Base-by-base conservation (phyloP, 306 rosid species). In the Vachellia pachyceras region DNA sequence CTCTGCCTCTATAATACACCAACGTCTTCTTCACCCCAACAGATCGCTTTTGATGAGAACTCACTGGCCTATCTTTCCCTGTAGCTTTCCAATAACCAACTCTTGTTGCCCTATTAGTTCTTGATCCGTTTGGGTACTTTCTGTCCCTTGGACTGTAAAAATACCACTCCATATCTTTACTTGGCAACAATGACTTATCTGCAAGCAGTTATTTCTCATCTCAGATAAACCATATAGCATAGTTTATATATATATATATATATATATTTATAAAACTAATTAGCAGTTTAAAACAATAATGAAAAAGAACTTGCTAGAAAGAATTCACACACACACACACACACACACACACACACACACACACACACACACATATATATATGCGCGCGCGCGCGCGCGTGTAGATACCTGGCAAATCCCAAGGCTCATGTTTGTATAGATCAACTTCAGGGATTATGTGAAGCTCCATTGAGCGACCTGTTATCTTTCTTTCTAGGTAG, bases 331-430 rank as follows among this genome's bases (percentile, higher is more conserved):
- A 25, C 1, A 14, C 4, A 13, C 25, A 25, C 23, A 23, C 3
- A 45, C n/a, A n/a, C n/a, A n/a, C n/a, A n/a, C n/a, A n/a, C n/a
- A n/a, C n/a, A n/a, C n/a, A n/a, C n/a, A n/a, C n/a, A n/a, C n/a
- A n/a, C n/a, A n/a, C n/a, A n/a, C n/a, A n/a, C n/a, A n/a, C n/a
- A n/a, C n/a, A n/a, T n/a, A n/a, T n/a, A n/a, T n/a, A n/a, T n/a
- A n/a, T n/a, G n/a, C n/a, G n/a, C n/a, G n/a, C n/a, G n/a, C n/a
- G n/a, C n/a, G n/a, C n/a, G n/a, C n/a, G n/a, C n/a, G n/a, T n/a
- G n/a, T n/a, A n/a, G n/a, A 4, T 87, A 94, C 98, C 98, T 76
- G 98, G 98, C 64, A 94, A 89, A 84, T 94, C 97, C 98, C 98
- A 94, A 2, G 97, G 98, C 78, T 94, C 98, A 42, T 92, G 91